phyloP scores from a whole-genome alignment of 306 rosid species.

The Casuarina cunninghamiana region DNA sequence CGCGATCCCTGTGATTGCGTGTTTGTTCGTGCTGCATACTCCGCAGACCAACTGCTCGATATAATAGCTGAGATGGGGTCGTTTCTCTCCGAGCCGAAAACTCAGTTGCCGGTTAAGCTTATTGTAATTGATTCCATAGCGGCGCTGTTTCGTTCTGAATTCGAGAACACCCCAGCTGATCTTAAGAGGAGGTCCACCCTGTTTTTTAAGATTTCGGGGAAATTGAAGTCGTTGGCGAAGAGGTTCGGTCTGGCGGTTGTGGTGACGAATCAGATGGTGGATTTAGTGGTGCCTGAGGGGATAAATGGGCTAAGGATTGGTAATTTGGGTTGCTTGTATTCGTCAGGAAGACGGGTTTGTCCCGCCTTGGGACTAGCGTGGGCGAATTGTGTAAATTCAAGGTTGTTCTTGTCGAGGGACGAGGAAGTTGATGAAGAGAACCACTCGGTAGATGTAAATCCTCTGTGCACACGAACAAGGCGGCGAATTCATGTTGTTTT shows the following conservation, averaged over 20 bases:
- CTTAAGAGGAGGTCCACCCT: conserved; percentile 57
- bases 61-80: conserved; percentile 47
- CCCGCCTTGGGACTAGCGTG: conserved; percentile 86
- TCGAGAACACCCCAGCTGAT: conserved; percentile 57
- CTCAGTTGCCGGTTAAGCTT: conserved; percentile 53
- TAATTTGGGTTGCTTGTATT: conserved; percentile 43
- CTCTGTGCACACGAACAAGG: conserved; percentile 27
- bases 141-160: conserved; percentile 82
- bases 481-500: conserved; percentile 67
- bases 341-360: conserved; percentile 71
- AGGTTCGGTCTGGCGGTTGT: conserved; percentile 64
- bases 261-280: conserved; percentile 83
- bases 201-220: conserved; percentile 72
- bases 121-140: conserved; percentile 84
- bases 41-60: conserved; percentile 53
- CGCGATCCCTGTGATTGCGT: conserved; percentile 39
- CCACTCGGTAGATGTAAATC: conserved; percentile 2
- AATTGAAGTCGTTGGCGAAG: conserved; percentile 56
- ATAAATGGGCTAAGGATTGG: conserved; percentile 61
- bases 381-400: conserved; percentile 86
- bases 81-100: conserved; percentile 14
- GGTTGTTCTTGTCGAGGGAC: conserved; percentile 64
- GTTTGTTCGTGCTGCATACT: conserved; percentile 43
- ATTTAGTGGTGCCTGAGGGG: conserved; percentile 52
- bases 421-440: conserved; percentile 37